Evolutionary conservation across 768 basidiomycete species (phyloP).

Genomic region (Lentinula sp.): DNA sequence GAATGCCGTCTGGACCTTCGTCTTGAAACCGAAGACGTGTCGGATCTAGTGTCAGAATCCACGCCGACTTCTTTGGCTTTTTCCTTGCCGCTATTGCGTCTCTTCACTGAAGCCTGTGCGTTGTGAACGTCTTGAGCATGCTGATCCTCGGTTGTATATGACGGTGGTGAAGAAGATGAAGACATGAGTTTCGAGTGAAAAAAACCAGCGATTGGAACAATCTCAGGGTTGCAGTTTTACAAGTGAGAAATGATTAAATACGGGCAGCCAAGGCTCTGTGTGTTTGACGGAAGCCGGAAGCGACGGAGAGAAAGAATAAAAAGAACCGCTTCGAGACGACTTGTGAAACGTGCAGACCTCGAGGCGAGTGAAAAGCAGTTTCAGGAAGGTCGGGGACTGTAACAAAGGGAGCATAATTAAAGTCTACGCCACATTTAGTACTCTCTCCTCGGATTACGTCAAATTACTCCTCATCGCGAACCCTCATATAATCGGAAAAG

Average conservation of each 20-base stretch:
- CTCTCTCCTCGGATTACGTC: constrained; percentile 3
- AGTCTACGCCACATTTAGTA: constrained; percentile 4
- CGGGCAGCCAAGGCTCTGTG: not conserved
- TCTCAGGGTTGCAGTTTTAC: not conserved
- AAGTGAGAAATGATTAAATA: constrained; percentile 1
- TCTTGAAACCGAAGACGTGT: not conserved
- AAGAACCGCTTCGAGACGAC: not conserved
- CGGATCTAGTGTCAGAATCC: not conserved
- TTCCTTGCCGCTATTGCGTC: constrained; percentile 1
- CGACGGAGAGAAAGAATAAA: not conserved
- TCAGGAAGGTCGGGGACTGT: not conserved
- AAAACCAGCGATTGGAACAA: not conserved
- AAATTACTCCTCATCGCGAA: not conserved
- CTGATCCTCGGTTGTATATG: not conserved
- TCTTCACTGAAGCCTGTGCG: not conserved
- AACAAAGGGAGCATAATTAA: not conserved
- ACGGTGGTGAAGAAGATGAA: constrained; percentile 7
- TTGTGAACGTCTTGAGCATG: not conserved
- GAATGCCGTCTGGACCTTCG: constrained; percentile 3
- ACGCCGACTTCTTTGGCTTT: not conserved
- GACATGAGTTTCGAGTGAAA: not conserved
- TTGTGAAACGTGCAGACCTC: constrained; percentile 1
- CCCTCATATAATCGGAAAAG: not conserved
- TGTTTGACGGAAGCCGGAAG: not conserved
- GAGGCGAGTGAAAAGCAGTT: constrained; percentile 5